Conservation (phyloP, 2,329 filamentous ascomycete genomes). For the Xylaria sp. region DNA sequence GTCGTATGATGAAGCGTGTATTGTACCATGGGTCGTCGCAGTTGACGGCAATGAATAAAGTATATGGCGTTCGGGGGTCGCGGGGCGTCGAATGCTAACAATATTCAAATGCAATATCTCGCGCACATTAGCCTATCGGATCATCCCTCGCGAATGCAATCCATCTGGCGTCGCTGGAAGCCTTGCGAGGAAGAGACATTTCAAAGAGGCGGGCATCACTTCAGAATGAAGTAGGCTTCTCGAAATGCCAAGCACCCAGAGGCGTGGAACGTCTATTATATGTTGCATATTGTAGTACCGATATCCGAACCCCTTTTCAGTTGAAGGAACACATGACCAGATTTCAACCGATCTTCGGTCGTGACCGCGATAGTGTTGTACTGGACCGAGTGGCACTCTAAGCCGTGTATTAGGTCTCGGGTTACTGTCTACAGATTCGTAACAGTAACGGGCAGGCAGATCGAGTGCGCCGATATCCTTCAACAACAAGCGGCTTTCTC, state of each 20-base stretch:
- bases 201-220: background rate
- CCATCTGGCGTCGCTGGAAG: background rate
- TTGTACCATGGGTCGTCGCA: constrained; percentile 2
- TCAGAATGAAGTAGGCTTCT: background rate
- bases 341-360: background rate
- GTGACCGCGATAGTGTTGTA: background rate
- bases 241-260: constrained; percentile 2
- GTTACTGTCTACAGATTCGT: background rate
- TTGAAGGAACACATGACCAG: background rate
- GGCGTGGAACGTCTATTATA: background rate
- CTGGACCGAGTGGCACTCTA: background rate
- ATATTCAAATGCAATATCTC: constrained; percentile 7
- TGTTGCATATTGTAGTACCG: constrained; percentile 4
- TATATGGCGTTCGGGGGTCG: constrained; percentile 1
- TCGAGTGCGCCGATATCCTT: background rate
- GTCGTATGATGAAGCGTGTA: background rate
- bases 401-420: background rate
- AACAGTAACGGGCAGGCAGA: background rate
- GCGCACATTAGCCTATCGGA: background rate
- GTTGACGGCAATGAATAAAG: constrained; percentile 4
- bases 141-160: background rate
- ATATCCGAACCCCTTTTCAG: constrained; percentile 1
- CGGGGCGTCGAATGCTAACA: constrained; percentile 4
- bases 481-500: constrained; percentile 3
- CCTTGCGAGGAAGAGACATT: background rate